Evolutionary conservation across 2,329 filamentous ascomycete genomes (phyloP).

Genomic region (Blastomyces silverae): DNA sequence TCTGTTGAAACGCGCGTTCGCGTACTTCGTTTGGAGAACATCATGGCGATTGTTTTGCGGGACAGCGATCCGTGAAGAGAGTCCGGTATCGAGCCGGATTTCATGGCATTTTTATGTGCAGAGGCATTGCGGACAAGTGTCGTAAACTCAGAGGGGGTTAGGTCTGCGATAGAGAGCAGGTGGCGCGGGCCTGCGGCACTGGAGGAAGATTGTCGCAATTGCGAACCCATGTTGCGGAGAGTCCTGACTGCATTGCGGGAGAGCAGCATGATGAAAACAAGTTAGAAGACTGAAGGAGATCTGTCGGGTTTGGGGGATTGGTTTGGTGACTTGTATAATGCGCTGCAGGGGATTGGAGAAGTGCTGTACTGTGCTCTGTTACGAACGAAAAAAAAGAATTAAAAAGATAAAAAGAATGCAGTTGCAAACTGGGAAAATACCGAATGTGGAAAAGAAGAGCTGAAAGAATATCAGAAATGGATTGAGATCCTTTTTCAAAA

Average conservation of each 20-base stretch:
- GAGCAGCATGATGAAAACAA: slow-evolving; percentile 14
- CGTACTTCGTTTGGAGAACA: slow-evolving; percentile 94
- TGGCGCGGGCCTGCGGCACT: slow-evolving; percentile 56
- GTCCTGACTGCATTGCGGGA: slow-evolving; percentile 20
- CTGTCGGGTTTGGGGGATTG: not conserved
- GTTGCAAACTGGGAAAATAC: not conserved
- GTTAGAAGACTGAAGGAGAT: slow-evolving; percentile 8
- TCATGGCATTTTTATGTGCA: slow-evolving; percentile 68
- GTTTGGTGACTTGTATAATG: not conserved
- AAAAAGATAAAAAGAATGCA: too few relatives aligned
- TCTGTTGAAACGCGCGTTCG: slow-evolving; percentile 91
- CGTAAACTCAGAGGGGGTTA: slow-evolving; percentile 71
- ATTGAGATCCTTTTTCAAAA: not conserved
- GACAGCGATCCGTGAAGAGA: slow-evolving; percentile 57
- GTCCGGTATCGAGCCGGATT: slow-evolving; percentile 56
- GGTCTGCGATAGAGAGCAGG: slow-evolving; percentile 83
- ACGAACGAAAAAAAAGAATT: too few relatives aligned
- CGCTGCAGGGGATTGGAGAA: not conserved
- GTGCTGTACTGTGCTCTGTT: slow-evolving; percentile 2
- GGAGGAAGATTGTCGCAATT: slow-evolving; percentile 33
- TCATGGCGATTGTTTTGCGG: slow-evolving; percentile 82
- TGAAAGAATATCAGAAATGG: slow-evolving; percentile 3
- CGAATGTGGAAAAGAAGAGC: not conserved
- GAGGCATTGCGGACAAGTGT: slow-evolving; percentile 77
- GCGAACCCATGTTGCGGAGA: slow-evolving; percentile 20